Evolutionary conservation across 768 basidiomycete genomes (phyloP), one percentile per base, ranked within the genome.

Genomic region (Clavaria fumosa): DNA sequence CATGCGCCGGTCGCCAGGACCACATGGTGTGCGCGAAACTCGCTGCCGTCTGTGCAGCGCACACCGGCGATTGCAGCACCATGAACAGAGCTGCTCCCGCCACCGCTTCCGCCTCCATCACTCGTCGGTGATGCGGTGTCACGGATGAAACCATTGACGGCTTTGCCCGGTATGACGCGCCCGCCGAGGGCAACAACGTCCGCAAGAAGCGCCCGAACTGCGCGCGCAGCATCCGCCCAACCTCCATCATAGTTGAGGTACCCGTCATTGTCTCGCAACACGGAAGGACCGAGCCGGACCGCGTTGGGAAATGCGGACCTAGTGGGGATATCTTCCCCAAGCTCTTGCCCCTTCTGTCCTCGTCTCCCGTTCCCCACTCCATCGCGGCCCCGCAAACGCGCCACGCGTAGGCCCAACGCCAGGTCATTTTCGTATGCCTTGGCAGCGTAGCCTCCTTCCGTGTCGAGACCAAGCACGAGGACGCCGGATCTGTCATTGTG

Each of bases 221-320:
- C 85, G 49, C 77, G 69, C 1, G 66, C 62, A 1, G 90, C 85
- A 49, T 78, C 64, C 2, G 72, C 85, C 90, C 90, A 96, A 10
- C 90, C 90, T 1, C 80, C 72, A 24, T 82, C 75, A 5, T 58
- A 60, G 48, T 89, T 93, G 31, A 80, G 46, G 50, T 81, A 91
- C 1, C 78, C 84, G n/a, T n/a, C n/a, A n/a, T n/a, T n/a, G n/a
- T n/a, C n/a, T n/a, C n/a, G n/a, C n/a, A n/a, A n/a, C n/a, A n/a
- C n/a, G n/a, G n/a, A n/a, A n/a, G n/a, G n/a, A n/a, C n/a, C n/a
- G n/a, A n/a, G n/a, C n/a, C n/a, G n/a, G 17, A 54, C 45, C 23
- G 50, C 43, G 6, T 54, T 38, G 5, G 59, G 52, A 39, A 69
- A 62, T 10, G 56, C 30, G 47, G 17, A 70, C 62, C 11, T 47